Percentiles rank a stretch among this genome's conserved stretches.
These are phyloP conservation scores for Albifimbria verrucaria DNA, from an alignment of 2,329 filamentous ascomycete species.

Conservation along the genomic window DNA sequence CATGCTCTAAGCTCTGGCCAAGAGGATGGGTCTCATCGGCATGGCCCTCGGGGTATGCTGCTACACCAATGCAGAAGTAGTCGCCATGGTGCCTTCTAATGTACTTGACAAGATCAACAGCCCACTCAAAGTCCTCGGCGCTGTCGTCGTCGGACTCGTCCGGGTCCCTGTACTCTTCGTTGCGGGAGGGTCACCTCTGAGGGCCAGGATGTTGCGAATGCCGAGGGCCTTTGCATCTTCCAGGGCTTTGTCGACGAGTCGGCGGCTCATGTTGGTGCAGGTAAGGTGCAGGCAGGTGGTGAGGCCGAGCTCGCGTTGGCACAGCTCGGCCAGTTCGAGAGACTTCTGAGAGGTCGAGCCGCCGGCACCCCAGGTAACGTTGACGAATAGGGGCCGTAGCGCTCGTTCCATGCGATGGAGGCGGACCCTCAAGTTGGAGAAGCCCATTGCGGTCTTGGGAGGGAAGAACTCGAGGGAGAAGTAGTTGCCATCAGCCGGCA, in stretches of 20 bases:
- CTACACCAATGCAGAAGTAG: slow-evolving; percentile 95
- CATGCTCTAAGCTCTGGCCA: slow-evolving; percentile 67
- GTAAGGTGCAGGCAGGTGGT: slow-evolving; percentile 96
- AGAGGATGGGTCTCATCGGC: slow-evolving; percentile 82
- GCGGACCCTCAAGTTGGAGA: slow-evolving; percentile 87
- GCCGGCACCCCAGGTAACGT: slow-evolving; percentile 96
- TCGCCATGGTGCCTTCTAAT: slow-evolving; percentile 83
- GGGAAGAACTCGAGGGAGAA: slow-evolving; percentile 99
- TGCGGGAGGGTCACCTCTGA: slow-evolving; percentile 90
- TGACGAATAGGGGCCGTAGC: slow-evolving; percentile 89
- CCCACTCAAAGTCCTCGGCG: slow-evolving; percentile 82
- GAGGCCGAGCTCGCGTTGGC: slow-evolving; percentile 84
- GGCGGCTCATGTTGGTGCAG: slow-evolving; percentile 94
- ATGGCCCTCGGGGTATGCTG: slow-evolving; percentile 93
- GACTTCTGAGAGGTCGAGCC: slow-evolving; percentile 89
- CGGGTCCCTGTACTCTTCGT: slow-evolving; percentile 76
- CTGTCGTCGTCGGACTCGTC: slow-evolving; percentile 55
- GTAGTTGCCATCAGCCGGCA: slow-evolving; percentile 78
- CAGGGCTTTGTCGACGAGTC: slow-evolving; percentile 80
- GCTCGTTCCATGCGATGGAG: slow-evolving; percentile 93
- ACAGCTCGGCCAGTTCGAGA: slow-evolving; percentile 90
- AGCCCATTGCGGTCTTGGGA: slow-evolving; percentile 94
- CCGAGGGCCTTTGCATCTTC: slow-evolving; percentile 88
- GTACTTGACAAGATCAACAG: slow-evolving; percentile 83
- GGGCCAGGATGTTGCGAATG: slow-evolving; percentile 87